Evolutionary conservation across 257 asterid species (phyloP).

Genomic region (Primulina tabacum): DNA sequence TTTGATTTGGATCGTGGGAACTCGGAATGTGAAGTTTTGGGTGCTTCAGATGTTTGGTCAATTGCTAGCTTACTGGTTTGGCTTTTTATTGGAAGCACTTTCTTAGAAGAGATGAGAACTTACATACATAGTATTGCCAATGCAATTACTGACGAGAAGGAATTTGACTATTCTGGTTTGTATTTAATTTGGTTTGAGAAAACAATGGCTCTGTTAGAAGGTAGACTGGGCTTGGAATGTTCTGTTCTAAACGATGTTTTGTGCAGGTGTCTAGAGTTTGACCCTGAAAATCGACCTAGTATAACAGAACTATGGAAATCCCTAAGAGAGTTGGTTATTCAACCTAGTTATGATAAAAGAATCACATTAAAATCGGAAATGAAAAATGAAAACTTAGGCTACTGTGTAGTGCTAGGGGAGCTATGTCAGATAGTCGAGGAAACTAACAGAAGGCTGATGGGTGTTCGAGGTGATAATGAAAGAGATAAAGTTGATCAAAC

Average conservation of each 20-base stretch:
- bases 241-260: slow-evolving; percentile 39
- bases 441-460: slow-evolving; percentile 24
- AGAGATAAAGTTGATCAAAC: slow-evolving; percentile 27
- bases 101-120: slow-evolving; percentile 40
- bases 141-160: slow-evolving; percentile 34
- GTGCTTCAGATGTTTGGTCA: slow-evolving; percentile 82
- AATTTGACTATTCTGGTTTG: slow-evolving; percentile 35
- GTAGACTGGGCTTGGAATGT: slow-evolving; percentile 40
- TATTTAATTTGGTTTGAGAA: slow-evolving; percentile 51
- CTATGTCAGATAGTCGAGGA: slow-evolving; percentile 33
- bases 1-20: slow-evolving; percentile 34
- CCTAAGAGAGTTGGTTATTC: slow-evolving; percentile 47
- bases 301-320: slow-evolving; percentile 63
- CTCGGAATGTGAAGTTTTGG: slow-evolving; percentile 38
- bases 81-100: slow-evolving; percentile 57
- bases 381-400: slow-evolving; percentile 25
- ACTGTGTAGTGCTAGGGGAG: slow-evolving; percentile 50
- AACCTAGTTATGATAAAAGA: slow-evolving; percentile 38
- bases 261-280: slow-evolving; percentile 53
- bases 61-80: slow-evolving; percentile 59
- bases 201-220: slow-evolving; percentile 39
- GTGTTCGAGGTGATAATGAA: slow-evolving; percentile 32
- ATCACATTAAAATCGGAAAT: slow-evolving; percentile 26
- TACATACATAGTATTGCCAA: slow-evolving; percentile 29
- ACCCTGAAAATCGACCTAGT: slow-evolving; percentile 54